A percentile compares a stretch with the other conserved stretches of the same genome.
Conservation (phyloP, 495 filamentous ascomycete genomes). For the Daldinia loculata region DNA sequence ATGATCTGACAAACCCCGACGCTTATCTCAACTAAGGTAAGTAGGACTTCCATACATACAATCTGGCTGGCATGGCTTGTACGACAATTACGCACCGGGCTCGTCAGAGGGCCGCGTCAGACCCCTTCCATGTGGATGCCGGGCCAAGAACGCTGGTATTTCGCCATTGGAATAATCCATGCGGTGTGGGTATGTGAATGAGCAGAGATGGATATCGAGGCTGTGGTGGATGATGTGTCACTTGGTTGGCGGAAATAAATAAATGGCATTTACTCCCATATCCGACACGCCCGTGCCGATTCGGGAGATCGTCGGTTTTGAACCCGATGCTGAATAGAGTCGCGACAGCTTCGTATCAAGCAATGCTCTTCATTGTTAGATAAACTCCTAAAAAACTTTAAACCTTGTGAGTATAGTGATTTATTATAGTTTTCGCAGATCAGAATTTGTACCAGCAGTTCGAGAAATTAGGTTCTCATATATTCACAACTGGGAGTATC, state of each 20-base stretch:
- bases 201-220: background rate
- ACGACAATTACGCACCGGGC: conserved; percentile 5
- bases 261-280: background rate
- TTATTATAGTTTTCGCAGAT: background rate
- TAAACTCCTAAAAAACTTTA: background rate
- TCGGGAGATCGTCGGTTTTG: background rate
- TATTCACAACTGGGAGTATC: background rate
- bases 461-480: background rate
- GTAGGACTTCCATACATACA: background rate
- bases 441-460: background rate
- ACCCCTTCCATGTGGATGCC: background rate
- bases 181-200: background rate
- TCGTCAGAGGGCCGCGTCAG: conserved; percentile 26
- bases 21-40: background rate
- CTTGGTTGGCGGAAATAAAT: background rate
- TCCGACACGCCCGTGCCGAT: background rate
- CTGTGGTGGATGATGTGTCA: background rate
- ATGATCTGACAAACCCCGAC: conserved; percentile 1
- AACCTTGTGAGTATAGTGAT: background rate
- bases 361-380: background rate
- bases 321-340: background rate
- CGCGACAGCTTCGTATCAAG: background rate
- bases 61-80: background rate
- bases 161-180: background rate
- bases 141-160: conserved; percentile 1